A percentile compares a stretch with the other conserved stretches of the same genome.
Evolutionary conservation across 2,329 filamentous ascomycete species (phyloP).

Genomic region (Cercospora sojina): DNA sequence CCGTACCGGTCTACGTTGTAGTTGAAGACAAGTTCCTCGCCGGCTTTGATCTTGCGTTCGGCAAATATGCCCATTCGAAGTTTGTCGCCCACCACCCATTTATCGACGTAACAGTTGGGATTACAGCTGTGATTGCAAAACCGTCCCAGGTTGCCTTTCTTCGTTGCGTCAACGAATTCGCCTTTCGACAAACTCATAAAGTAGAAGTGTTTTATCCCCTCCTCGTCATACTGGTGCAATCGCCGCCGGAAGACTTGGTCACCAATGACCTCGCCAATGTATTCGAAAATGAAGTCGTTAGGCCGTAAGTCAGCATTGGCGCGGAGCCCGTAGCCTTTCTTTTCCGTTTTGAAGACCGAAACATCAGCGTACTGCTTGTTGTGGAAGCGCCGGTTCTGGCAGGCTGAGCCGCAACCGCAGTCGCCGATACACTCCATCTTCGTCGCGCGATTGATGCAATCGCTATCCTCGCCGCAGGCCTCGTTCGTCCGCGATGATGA

Average conservation of each 20-base stretch:
- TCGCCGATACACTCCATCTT: slow-evolving; percentile 94
- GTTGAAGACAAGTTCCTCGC: slow-evolving; percentile 97
- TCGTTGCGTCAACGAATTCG: slow-evolving; percentile 97
- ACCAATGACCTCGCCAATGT: slow-evolving; percentile 97
- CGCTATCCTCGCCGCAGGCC: slow-evolving; percentile 92
- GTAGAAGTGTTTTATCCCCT: slow-evolving; percentile 99
- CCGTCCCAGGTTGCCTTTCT: slow-evolving; percentile 89
- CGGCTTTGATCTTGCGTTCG: slow-evolving; percentile 75
- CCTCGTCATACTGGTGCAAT: slow-evolving; percentile 89
- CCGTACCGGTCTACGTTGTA: slow-evolving; percentile 99
- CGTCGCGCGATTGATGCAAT: slow-evolving; percentile 97
- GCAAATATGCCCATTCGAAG: slow-evolving; percentile 99
- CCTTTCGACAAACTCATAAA: slow-evolving; percentile 98
- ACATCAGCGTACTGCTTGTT: slow-evolving; percentile 86
- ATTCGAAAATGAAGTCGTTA: slow-evolving; percentile 95
- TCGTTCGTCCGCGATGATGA: slow-evolving; percentile 60
- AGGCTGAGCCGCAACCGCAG: slow-evolving; percentile 81
- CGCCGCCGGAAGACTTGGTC: slow-evolving; percentile 84
- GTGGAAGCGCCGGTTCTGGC: slow-evolving; percentile 94
- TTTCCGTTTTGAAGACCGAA: slow-evolving; percentile 94
- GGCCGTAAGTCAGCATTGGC: slow-evolving; percentile 73
- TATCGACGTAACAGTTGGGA: slow-evolving; percentile 98
- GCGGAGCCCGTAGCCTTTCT: slow-evolving; percentile 92
- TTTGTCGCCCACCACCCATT: slow-evolving; percentile 97
- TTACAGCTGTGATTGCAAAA: slow-evolving; percentile 99